Percentiles rank a stretch among this genome's conserved stretches.
phyloP scores from a whole-genome alignment of 1,139 yeast genomes.

The Magnusiomyces suaveolens region DNA sequence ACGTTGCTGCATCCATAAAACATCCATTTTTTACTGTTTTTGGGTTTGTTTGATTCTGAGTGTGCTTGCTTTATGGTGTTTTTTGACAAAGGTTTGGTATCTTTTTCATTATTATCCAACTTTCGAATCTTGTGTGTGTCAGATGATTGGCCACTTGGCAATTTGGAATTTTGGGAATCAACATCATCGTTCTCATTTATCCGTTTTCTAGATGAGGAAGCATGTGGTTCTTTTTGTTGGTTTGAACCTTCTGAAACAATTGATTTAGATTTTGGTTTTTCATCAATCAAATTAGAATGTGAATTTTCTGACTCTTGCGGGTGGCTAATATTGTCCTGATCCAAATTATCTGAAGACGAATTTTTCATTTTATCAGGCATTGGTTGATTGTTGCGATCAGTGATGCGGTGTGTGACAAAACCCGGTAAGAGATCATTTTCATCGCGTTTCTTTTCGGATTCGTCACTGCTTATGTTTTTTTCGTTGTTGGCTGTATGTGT shows the following conservation, averaged over 20 bases:
- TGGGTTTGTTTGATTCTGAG: neutral
- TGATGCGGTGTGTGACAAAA: too few relatives aligned
- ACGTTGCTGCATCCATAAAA: slow-evolving; percentile 31
- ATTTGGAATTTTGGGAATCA: neutral
- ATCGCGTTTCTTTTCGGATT: neutral
- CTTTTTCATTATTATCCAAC: neutral
- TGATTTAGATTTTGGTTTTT: neutral
- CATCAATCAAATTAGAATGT: neutral
- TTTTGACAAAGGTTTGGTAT: neutral
- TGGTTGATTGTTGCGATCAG: neutral
- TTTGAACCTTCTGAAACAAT: neutral
- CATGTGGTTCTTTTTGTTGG: neutral
- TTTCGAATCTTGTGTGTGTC: neutral
- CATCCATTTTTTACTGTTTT: neutral
- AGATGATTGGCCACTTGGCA: neutral
- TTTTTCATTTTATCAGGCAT: too few relatives aligned
- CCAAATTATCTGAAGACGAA: neutral
- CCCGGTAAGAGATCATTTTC: neutral
- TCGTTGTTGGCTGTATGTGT: too few relatives aligned
- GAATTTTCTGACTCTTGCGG: neutral
- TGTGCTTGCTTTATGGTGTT: neutral
- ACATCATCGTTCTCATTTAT: neutral
- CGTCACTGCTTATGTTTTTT: neutral
- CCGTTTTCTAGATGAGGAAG: neutral
- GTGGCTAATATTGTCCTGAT: neutral